Base-by-base conservation (phyloP, 106 monocot species). In the Platanthera zijinensis region DNA sequence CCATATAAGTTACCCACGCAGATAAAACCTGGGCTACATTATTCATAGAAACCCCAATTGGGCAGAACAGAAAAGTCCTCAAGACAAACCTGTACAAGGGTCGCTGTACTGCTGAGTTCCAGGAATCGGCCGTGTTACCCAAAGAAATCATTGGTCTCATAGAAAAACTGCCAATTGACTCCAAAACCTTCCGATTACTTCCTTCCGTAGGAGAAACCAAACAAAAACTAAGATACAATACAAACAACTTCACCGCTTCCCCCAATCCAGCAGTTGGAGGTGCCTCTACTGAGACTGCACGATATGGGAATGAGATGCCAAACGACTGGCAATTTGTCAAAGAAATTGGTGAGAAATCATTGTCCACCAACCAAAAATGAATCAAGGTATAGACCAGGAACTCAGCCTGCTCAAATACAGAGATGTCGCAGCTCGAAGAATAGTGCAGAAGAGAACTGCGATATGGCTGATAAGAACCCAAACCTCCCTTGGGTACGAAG, bases 321-420 rank as follows among this genome's bases (percentile, higher is more conserved):
- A 86, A 80, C 3, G 89, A 83, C 6, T 28, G 81, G 67, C 75
- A 82, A 47, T 85, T 10, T 46, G 50, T 77, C 59, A 88, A 69
- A 5, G 86, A 74, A 71, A 99, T 75, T 0, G 99, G 99, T 5
- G 92, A 94, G 78, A 99, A 94, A 81, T 94, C 99, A 75, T 92
- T 92, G 70, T 90, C 90, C 2, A 94, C 85, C 78, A 99, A 82
- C 99, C 99, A 99, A 79, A 99, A 94, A 48, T 94, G 86, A 5
- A 92, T 78, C 56, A 94, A 73, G 7, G 94, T 74, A 73, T 94
- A 52, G 6, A 99, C 87, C 39, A 99, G 72, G 70, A 94, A 94
- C 81, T 99, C 94, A 6, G 94, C 89, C 52, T 85, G 86, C 57
- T 76, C 53, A 67, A 84, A 75, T 15, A 83, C 84, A 10, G 79